Evolutionary conservation across 306 rosid species (phyloP).

Genomic region (Cicer yamashitae): DNA sequence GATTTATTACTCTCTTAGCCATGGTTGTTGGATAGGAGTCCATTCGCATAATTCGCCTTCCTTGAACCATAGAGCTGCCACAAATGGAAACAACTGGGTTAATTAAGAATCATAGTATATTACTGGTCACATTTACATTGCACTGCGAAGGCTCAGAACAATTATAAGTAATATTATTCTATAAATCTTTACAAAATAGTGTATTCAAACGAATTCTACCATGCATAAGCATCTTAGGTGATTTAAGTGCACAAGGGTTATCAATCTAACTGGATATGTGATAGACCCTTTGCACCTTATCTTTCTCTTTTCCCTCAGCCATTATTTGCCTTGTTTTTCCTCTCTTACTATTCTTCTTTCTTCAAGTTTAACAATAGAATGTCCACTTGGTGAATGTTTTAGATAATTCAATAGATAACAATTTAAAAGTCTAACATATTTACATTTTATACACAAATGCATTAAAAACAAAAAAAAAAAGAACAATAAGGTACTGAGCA

Average conservation of each 20-base stretch:
- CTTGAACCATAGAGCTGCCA: conserved; percentile 91
- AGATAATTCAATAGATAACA: not conserved
- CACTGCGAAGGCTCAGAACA: not conserved
- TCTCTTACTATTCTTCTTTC: not conserved
- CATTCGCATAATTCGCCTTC: conserved; percentile 84
- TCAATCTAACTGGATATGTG: not conserved
- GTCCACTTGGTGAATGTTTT: not conserved
- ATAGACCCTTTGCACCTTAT: not conserved
- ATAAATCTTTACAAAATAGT: conserved; percentile 1
- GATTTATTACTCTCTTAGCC: conserved; percentile 77
- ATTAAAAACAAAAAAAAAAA: not conserved
- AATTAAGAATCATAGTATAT: not conserved
- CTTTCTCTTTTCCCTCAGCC: not conserved
- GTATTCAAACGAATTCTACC: not conserved
- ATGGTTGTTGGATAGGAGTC: conserved; percentile 72
- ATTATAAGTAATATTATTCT: conserved; percentile 7
- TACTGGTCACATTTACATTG: conserved; percentile 9
- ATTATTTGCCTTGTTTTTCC: not conserved
- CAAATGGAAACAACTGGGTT: conserved; percentile 30
- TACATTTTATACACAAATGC: not conserved
- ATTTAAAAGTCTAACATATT: not conserved
- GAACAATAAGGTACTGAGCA: not conserved
- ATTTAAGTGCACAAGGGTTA: not conserved
- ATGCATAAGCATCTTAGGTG: not conserved
- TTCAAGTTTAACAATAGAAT: not conserved